Evolutionary conservation across 768 basidiomycete genomes (phyloP), one percentile per base, ranked within the genome.

Genomic region (Hydnomerulius pinastri): DNA sequence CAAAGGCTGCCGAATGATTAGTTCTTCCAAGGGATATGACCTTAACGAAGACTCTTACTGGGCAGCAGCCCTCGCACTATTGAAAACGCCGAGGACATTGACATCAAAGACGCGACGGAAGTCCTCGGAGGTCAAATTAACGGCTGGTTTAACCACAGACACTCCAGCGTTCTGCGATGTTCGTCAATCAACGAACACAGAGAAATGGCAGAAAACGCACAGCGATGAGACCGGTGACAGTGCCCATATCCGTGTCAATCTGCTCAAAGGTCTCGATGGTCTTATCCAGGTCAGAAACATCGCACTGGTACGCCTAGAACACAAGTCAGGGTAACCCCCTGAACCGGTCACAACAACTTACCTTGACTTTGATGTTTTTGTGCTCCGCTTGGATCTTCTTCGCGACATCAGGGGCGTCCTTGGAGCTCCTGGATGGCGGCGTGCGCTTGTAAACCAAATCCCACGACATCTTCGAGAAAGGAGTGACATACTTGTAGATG

Each of bases 51-150:
- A 13, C 3, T 57, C 74, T 9, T 51, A 81, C 80, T 77, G 76
- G 2, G 83, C 82, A 15, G 76, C 78, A 2, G 80, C 83, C 11
- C 80, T 75, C 15, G 78, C 76, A 4, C 77, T 78, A 53, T 86
- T 85, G 72, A 85, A 85, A 1, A 84, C 85, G 1, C 85, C 85
- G 24, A 76, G 78, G 7, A 86, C 83, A 52, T 87, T 87, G 13
- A 80, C 78, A 42, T 73, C 72, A 54, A 76, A 86, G 0, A 85
- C 76, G 11, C 62, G 67, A 1, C 71, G 59, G 67, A 83, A 87
- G 48, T 87, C 85, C 0, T 81, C 77, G 4, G 70, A 58, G 1
- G 71, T 73, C 49, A 86, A 64, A 2, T 87, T 80, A 20, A 83
- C 42, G 0, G 84, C 83, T 0, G 81, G 78, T 65, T 86, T 86